Evolutionary conservation across 2,329 filamentous ascomycete species (phyloP).

Genomic region (Akanthomyces muscarius): DNA sequence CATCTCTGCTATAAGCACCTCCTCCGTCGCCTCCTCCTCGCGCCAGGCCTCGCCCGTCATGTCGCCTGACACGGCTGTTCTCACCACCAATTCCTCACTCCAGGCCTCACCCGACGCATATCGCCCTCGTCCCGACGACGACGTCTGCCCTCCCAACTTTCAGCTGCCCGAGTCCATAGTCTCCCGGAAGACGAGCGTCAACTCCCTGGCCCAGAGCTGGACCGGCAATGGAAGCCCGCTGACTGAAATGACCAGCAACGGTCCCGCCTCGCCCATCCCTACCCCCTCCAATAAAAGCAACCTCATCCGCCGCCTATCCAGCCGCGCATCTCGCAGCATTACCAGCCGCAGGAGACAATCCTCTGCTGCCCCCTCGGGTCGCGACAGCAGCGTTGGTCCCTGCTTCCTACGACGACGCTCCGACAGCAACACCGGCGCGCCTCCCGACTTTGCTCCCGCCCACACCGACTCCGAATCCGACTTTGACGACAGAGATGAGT

Average conservation of each 20-base stretch:
- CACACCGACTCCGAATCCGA: conserved; percentile 56
- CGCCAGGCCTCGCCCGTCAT: conserved; percentile 54
- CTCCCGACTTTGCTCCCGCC: conserved; percentile 42
- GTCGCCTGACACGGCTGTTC: conserved; percentile 49
- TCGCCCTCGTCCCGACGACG: conserved; percentile 48
- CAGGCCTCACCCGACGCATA: conserved; percentile 64
- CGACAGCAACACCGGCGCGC: conserved; percentile 75
- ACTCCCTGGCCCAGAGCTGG: conserved; percentile 60
- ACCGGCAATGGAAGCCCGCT: conserved; percentile 54
- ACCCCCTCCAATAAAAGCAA: conserved; percentile 40
- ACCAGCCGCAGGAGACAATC: conserved; percentile 68
- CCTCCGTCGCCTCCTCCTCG: conserved; percentile 53
- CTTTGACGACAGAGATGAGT: conserved; percentile 47
- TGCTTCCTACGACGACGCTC: conserved; percentile 83
- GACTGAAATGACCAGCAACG: conserved; percentile 34
- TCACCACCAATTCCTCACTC: conserved; percentile 59
- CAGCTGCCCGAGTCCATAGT: conserved; percentile 72
- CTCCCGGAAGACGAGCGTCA: conserved; percentile 54
- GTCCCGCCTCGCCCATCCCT: conserved; percentile 17
- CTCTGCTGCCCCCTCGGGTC: conserved; percentile 69
- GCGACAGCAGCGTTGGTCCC: conserved; percentile 85
- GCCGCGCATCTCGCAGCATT: conserved; percentile 67
- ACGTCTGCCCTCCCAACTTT: conserved; percentile 51
- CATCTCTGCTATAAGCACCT: conserved; percentile 52
- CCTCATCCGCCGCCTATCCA: conserved; percentile 81